phyloP scores from a whole-genome alignment of 1,284 basidiomycete genomes.

The Boletellus deceptivus region DNA sequence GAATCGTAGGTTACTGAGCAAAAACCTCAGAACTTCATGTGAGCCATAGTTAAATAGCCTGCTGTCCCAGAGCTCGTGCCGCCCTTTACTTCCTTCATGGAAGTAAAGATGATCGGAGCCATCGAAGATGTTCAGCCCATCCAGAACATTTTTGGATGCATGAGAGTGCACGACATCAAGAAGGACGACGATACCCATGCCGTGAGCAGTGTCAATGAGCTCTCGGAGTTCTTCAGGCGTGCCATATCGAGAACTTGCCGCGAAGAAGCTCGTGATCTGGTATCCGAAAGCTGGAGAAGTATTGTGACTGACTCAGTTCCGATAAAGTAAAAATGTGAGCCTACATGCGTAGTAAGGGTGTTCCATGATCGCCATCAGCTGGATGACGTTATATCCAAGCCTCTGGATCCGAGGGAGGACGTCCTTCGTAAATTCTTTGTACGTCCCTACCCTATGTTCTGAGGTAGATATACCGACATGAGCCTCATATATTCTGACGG shows the following conservation, averaged over 20 bases:
- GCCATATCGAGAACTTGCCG: constrained; percentile 93
- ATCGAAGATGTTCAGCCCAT: constrained; percentile 95
- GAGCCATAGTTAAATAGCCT: constrained; percentile 95
- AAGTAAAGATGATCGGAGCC: constrained; percentile 97
- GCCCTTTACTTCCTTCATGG: constrained; percentile 87
- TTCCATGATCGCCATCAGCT: constrained; percentile 98
- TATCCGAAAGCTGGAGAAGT: constrained; percentile 82
- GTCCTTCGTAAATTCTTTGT: constrained; percentile 91
- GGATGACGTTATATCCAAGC: constrained; percentile 95
- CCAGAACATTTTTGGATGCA: constrained; percentile 95
- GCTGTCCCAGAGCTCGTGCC: constrained; percentile 96
- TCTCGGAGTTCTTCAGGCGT: constrained; percentile 95
- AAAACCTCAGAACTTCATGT: constrained; percentile 92
- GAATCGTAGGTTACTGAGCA: constrained; percentile 92
- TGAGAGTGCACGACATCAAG: constrained; percentile 98
- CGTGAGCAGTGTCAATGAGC: constrained; percentile 92
- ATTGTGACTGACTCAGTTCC: constrained; percentile 8
- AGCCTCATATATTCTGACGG: constrained; percentile 92
- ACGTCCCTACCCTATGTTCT: constrained; percentile 86
- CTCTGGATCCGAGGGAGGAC: constrained; percentile 85
- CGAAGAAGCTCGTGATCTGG: constrained; percentile 97
- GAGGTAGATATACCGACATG: constrained; percentile 96
- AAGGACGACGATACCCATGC: constrained; percentile 88
- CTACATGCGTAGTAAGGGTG: constrained; percentile 97
- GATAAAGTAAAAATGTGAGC: constrained; percentile 29